These are phyloP conservation scores for Citrus reticulata DNA, from an alignment of 345 rosid species.

Conservation along the genomic window DNA sequence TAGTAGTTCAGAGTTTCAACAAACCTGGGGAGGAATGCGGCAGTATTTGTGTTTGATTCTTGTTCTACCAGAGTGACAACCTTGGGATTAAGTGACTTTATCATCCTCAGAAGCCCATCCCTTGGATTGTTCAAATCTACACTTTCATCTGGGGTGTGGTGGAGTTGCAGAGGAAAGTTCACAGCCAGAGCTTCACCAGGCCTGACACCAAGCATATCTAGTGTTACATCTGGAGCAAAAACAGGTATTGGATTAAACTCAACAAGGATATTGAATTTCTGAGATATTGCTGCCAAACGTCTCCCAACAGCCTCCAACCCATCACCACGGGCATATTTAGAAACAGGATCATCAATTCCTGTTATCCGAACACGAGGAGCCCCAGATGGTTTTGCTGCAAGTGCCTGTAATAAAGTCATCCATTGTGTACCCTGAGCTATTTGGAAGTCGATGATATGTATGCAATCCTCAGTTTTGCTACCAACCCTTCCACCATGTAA, in stretches of 20 bases:
- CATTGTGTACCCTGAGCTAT: slow-evolving; percentile 69
- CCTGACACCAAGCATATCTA: slow-evolving; percentile 61
- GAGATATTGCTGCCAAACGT: slow-evolving; percentile 42
- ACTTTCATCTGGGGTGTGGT: slow-evolving; percentile 72
- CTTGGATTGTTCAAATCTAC: slow-evolving; percentile 65
- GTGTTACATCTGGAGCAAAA: slow-evolving; percentile 44
- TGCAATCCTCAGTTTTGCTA: slow-evolving; percentile 52
- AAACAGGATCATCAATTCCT: slow-evolving; percentile 61
- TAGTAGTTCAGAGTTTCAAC: slow-evolving; percentile 58
- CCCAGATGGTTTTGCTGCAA: slow-evolving; percentile 65
- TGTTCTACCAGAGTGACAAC: slow-evolving; percentile 68
- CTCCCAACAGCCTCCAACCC: slow-evolving; percentile 48
- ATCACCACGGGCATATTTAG: slow-evolving; percentile 44
- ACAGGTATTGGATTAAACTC: slow-evolving; percentile 57
- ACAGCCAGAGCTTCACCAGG: slow-evolving; percentile 64
- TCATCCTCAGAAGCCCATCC: slow-evolving; percentile 64
- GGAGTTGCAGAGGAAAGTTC: slow-evolving; percentile 68
- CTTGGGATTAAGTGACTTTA: slow-evolving; percentile 62
- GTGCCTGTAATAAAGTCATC: slow-evolving; percentile 70
- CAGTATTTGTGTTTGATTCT: slow-evolving; percentile 74
- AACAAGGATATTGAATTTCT: slow-evolving; percentile 47
- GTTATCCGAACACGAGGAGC: slow-evolving; percentile 66
- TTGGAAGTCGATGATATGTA: slow-evolving; percentile 70
- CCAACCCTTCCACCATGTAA: slow-evolving; percentile 62
- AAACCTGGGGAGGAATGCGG: slow-evolving; percentile 62